phyloP scores from a whole-genome alignment of 1,284 basidiomycete species.

The Puccinia triticina region DNA sequence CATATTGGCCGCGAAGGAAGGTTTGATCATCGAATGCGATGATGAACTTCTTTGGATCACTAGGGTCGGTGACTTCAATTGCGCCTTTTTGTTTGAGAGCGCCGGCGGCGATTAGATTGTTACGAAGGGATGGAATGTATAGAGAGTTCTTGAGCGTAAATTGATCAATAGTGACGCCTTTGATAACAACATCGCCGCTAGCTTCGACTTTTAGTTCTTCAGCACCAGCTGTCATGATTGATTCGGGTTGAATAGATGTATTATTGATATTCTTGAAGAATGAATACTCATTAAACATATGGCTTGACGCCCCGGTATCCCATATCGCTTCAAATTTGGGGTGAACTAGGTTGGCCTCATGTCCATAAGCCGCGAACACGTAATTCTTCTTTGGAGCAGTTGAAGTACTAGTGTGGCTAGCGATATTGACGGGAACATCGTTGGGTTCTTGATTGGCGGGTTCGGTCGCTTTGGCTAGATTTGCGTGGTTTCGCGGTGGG shows the following conservation, averaged over 20 bases:
- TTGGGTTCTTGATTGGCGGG: no score
- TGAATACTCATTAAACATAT: no score
- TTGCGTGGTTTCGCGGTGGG: no score
- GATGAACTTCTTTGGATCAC: background rate
- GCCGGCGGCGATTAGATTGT: background rate
- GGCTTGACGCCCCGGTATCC: no score
- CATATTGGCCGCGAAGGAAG: background rate
- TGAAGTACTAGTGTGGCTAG: no score
- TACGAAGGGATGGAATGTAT: background rate
- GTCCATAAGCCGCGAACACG: no score
- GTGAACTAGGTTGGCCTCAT: no score
- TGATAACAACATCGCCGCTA: background rate
- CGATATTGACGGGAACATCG: no score
- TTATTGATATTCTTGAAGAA: no score
- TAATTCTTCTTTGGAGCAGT: no score
- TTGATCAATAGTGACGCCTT: background rate
- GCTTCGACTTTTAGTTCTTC: background rate
- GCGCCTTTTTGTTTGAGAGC: background rate
- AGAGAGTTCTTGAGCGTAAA: background rate
- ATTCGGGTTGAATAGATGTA: background rate
- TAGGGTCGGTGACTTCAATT: background rate
- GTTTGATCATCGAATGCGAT: background rate
- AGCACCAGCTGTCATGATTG: background rate
- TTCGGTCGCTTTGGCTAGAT: no score
- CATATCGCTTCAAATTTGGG: no score